Evolutionary conservation across 2,329 filamentous ascomycete species (phyloP).

Genomic region (Colletotrichum acutatum): DNA sequence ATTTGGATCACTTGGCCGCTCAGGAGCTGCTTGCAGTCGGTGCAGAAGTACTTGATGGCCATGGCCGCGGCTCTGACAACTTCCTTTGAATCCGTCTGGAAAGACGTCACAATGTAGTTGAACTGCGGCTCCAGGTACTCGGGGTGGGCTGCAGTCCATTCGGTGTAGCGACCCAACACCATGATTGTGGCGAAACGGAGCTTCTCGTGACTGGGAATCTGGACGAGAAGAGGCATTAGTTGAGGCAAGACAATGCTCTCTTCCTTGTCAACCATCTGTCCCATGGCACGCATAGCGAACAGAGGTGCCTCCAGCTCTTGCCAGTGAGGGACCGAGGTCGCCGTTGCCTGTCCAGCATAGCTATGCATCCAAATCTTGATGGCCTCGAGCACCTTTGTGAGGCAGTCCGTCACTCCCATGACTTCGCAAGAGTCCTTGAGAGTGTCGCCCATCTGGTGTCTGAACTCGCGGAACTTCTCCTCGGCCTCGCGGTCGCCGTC

Average conservation of each 20-base stretch:
- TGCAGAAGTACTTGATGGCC: slow-evolving; percentile 97
- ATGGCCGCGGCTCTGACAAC: slow-evolving; percentile 92
- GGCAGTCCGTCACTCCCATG: slow-evolving; percentile 90
- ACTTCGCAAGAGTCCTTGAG: slow-evolving; percentile 98
- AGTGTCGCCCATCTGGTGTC: slow-evolving; percentile 97
- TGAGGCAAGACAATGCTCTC: slow-evolving; percentile 89
- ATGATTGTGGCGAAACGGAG: slow-evolving; percentile 98
- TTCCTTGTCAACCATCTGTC: slow-evolving; percentile 91
- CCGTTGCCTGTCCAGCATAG: slow-evolving; percentile 80
- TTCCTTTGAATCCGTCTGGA: slow-evolving; percentile 88
- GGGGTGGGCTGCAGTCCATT: slow-evolving; percentile 95
- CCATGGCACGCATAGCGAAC: slow-evolving; percentile 95
- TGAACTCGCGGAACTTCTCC: slow-evolving; percentile 96
- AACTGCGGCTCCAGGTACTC: slow-evolving; percentile 93
- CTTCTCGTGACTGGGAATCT: slow-evolving; percentile 96
- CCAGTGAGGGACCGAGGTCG: slow-evolving; percentile 88
- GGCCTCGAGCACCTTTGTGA: slow-evolving; percentile 86
- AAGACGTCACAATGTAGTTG: slow-evolving; percentile 94
- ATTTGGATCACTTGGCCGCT: slow-evolving; percentile 86
- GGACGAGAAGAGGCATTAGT: slow-evolving; percentile 91
- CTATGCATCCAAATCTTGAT: slow-evolving; percentile 91
- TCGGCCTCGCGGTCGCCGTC: slow-evolving; percentile 96
- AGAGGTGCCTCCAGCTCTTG: slow-evolving; percentile 95
- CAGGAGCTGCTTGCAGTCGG: slow-evolving; percentile 89
- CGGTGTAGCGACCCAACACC: slow-evolving; percentile 95